Base-by-base conservation (phyloP, 257 asterid genomes). In the Ilex aquifolium region DNA sequence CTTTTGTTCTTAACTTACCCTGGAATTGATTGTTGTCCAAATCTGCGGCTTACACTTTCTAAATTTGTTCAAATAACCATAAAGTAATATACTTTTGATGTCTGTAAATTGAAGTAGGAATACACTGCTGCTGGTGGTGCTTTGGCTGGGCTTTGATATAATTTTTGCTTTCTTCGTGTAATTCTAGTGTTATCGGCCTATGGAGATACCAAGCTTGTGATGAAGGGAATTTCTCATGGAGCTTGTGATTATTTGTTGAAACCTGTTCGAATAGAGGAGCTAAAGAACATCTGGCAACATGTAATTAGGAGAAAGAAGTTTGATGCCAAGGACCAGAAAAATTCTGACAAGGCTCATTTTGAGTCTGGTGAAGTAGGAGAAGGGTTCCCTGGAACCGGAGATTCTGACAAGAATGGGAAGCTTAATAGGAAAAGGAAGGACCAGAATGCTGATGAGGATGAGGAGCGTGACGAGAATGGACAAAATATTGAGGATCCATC, bases 231-330 rank as follows among this genome's bases (percentile, higher is more conserved):
- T 12, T 75, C 80, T 31, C 95, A 88, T 40, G 97, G 96, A 46
- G 97, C 97, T 61, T 85, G 96, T 31, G 97, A 91, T 74, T 91
- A 91, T 80, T 68, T 91, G 84, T 89, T 88, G 72, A 91, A 91
- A 60, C 97, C 97, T 17, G 79, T 85, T 57, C 78, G 96, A 36
- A 69, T 79, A 17, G 96, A 88, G 80, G 96, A 88, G 80, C 73
- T 91, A 46, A 72, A 83, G 70, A 88, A 88, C 51, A 74, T 90
- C 65, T 90, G 97, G 97, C 97, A 90, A 61, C 97, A 90, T 48
- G 97, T 90, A 2, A 50, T 91, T 64, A 70, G 97, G 63, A 85
- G 77, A 69, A 88, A 79, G 65, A 86, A 79, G 74, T 14, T 56
- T 15, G 87, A 82, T 21, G 30, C 82, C 2, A 74, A 63, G 60